Evolutionary conservation across 169 alveolate species (phyloP).

Genomic region (Blepharisma undulans): DNA sequence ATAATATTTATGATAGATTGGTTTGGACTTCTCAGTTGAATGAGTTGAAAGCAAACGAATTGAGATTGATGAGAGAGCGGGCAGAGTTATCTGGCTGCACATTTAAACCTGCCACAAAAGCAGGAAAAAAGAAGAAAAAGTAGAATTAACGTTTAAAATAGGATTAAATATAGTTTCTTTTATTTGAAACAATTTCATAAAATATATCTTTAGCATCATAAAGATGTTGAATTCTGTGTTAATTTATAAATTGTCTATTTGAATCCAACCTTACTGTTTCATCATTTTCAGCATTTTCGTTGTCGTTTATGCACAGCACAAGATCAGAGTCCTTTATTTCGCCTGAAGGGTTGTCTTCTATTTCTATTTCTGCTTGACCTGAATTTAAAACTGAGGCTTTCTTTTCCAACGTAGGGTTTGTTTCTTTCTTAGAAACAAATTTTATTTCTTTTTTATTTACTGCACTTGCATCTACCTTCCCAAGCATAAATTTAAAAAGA

Average conservation of each 20-base stretch:
- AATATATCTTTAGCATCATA: background rate
- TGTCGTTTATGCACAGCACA: background rate
- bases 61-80: background rate
- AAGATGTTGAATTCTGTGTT: background rate
- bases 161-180: background rate
- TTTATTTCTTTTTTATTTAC: background rate
- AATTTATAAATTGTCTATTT: background rate
- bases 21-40: background rate
- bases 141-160: background rate
- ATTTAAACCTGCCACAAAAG: background rate
- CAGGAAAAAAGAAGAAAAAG: background rate
- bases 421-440: background rate
- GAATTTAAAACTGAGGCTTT: background rate
- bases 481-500: background rate
- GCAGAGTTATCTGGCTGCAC: background rate
- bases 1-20: slow-evolving; percentile 15
- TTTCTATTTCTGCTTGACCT: background rate
- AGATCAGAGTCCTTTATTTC: background rate
- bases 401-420: background rate
- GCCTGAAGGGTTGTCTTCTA: background rate
- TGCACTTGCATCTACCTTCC: background rate
- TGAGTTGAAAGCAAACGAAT: background rate
- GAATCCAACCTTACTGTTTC: background rate
- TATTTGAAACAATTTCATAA: no score
- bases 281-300: background rate